Percentiles rank a stretch among this genome's conserved stretches.
These are phyloP conservation scores for Ogataea neopini DNA, from an alignment of 805 yeast genomes.

Conservation along the genomic window DNA sequence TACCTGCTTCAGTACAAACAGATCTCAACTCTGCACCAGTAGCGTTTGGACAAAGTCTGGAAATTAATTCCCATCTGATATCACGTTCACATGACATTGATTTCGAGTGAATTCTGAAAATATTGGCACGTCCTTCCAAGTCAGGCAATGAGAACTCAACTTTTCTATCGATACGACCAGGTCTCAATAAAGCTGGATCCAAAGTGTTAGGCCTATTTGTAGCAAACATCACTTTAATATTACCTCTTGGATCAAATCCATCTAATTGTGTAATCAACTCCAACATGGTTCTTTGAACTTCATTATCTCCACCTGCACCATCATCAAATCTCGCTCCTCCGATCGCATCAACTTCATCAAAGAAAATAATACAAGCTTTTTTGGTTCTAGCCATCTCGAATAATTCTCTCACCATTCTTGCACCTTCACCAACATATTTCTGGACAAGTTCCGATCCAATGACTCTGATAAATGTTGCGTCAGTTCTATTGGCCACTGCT, in stretches of 20 bases:
- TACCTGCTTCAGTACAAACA: slow-evolving; percentile 99
- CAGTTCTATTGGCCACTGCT: slow-evolving; percentile 98
- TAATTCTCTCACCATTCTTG: slow-evolving; percentile 97
- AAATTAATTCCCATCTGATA: slow-evolving; percentile 97
- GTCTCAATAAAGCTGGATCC: slow-evolving; percentile 96
- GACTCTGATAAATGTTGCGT: slow-evolving; percentile 96
- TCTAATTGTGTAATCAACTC: slow-evolving; percentile 96
- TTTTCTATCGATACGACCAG: slow-evolving; percentile 98
- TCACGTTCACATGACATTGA: slow-evolving; percentile 97
- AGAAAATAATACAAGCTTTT: slow-evolving; percentile 96
- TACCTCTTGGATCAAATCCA: slow-evolving; percentile 98
- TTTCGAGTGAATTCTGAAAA: slow-evolving; percentile 94
- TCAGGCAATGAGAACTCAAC: slow-evolving; percentile 97
- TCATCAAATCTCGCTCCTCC: slow-evolving; percentile 99
- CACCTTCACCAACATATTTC: slow-evolving; percentile 99
- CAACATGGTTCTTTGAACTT: slow-evolving; percentile 98
- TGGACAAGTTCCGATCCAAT: slow-evolving; percentile 98
- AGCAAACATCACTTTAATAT: slow-evolving; percentile 99
- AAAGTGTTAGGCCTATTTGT: slow-evolving; percentile 97
- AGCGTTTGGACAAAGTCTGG: slow-evolving; percentile 95
- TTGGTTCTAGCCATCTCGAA: slow-evolving; percentile 99
- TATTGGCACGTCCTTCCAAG: slow-evolving; percentile 96
- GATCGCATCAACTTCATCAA: slow-evolving; percentile 98
- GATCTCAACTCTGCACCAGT: slow-evolving; percentile 99
- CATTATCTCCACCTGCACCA: slow-evolving; percentile 99